Base-by-base conservation (phyloP, 345 rosid genomes). In the Bruguiera parviflora region DNA sequence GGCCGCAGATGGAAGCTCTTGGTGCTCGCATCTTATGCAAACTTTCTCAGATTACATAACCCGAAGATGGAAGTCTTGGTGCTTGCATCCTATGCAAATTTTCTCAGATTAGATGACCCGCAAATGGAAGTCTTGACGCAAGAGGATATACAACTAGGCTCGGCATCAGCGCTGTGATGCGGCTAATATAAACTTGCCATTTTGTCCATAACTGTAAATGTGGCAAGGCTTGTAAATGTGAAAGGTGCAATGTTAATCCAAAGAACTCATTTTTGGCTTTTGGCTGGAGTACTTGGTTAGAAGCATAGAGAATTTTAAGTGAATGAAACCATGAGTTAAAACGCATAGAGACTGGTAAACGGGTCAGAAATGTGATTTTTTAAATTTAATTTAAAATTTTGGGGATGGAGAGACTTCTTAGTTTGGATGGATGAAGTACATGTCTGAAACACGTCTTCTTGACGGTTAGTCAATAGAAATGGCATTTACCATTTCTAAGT, bases 211-310 rank as follows among this genome's bases (percentile, higher is more conserved):
- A 70, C 29, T 74, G 82, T 80, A 73, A 60, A 72, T 76, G 71
- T 72, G 66, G 43, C 52, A 70, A 76, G 78, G 75, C 68, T 64
- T 80, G 84, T 82, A 82, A 71, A 80, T 79, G 39, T 47, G 39
- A 66, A 73, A 65, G 53, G 52, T 53, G 56, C 56, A 72, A 72
- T 71, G 68, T 61, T 58, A 59, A 53, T 67, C 57, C 39, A 29
- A 64, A 58, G 49, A 52, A 53, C 21, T 47, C 29, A n/a, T 51
- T 53, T 75, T 61, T 25, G 32, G 28, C 29, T 58, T 59, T 6
- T 59, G 49, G 66, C 13, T 51, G 39, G 33, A 63, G 27, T 75
- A 32, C 39, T 71, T 53, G 33, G 39, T 15, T 64, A 69, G 80
- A 62, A 71, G 64, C 75, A 58, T 53, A 62, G 31, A 49, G 72